Evolutionary conservation across 73 alveolate species (phyloP), one percentile per base, ranked within the genome.

Genomic region (Paramecium caudatum): DNA sequence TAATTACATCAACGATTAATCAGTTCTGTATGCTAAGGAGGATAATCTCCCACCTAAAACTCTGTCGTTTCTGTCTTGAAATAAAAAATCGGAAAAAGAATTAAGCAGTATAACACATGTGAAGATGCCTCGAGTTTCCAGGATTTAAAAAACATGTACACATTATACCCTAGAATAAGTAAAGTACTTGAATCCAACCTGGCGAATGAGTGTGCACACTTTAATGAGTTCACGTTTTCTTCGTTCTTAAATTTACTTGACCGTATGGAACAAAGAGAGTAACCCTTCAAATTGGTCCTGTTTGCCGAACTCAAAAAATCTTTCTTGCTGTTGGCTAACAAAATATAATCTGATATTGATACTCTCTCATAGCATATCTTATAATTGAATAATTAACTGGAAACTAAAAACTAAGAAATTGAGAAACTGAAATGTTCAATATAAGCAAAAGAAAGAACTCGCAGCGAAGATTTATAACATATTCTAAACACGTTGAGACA

Each of bases 81-180:
- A 74, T 41, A 74, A 37, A 74, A 74, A 43, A 21, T 45, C 19
- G 88, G 68, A 9, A 74, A 74, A 74, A n/a, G 88, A 19, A 45
- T 45, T 27, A 3, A 47, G n/a, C 15, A 74, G 43, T 41, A 74
- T 39, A 74, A 41, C 10, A 74, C 69, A 41, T 27, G 27, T 13
- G 88, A 74, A 74, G 88, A 74, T 74, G 80, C 80, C 30, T 55
- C 80, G 12, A 55, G 80, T 23, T 55, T 55, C 30, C 30, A 55
- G 30, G 80, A 55, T 9, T 55, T 55, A 16, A 55, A 55, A 55
- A 55, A 55, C n/a, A 55, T 55, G 80, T 55, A 55, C 23, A 43
- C 9, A 43, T 55, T 27, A 27, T 5, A 5, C 80, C 30, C 17
- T 27, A 27, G 25, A 17, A n/a, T n/a, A 55, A 55, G 80, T 55